Evolutionary conservation across 2,329 filamentous ascomycete species (phyloP).

Genomic region (Penicillium sp.): DNA sequence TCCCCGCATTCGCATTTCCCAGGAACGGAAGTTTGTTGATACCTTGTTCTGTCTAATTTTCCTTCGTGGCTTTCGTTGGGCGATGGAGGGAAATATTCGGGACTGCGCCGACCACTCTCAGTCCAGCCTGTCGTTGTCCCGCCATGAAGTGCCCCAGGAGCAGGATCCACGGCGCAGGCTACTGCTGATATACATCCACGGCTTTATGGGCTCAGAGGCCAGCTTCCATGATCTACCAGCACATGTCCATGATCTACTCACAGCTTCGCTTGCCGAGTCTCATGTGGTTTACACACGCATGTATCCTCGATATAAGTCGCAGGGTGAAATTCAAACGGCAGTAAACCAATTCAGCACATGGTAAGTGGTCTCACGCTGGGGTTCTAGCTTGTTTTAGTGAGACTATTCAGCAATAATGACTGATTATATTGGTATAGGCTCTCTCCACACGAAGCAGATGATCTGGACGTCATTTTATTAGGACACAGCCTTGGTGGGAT

Average conservation of each 20-base stretch:
- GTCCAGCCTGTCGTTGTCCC: constrained; percentile 18
- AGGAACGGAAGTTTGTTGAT: neutral
- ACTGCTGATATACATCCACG: constrained; percentile 82
- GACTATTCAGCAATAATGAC: neutral
- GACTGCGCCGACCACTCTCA: constrained; percentile 4
- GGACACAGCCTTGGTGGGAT: constrained; percentile 92
- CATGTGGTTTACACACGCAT: constrained; percentile 83
- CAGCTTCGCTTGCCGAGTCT: constrained; percentile 65
- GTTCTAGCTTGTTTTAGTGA: neutral
- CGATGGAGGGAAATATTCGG: constrained; percentile 14
- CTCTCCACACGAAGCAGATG: constrained; percentile 70
- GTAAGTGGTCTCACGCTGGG: constrained; percentile 40
- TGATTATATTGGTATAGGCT: constrained; percentile 53
- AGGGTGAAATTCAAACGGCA: constrained; percentile 60
- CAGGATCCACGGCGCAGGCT: constrained; percentile 53
- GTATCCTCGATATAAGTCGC: constrained; percentile 47
- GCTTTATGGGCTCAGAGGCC: constrained; percentile 85
- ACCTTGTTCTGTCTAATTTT: neutral
- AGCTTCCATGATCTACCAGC: constrained; percentile 87
- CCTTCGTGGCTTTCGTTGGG: neutral
- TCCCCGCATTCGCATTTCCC: neutral
- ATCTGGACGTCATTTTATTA: constrained; percentile 77
- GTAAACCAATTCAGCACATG: constrained; percentile 82
- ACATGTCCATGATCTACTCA: constrained; percentile 77
- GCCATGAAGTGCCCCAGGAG: neutral